Base-by-base conservation (phyloP, 148 eudicot species). In the Cornus kousa region DNA sequence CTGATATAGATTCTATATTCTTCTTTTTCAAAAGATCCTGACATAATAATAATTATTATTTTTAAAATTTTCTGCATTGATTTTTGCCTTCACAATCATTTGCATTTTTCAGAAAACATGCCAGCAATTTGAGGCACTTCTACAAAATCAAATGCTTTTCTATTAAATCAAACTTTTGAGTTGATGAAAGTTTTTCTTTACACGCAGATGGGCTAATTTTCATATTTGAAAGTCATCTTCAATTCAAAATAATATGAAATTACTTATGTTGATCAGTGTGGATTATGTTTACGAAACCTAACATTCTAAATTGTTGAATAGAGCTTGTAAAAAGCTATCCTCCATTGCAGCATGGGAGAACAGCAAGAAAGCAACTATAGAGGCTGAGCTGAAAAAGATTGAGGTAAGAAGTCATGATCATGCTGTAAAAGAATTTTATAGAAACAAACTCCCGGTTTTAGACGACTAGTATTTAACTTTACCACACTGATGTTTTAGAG, bases 271-370 rank as follows among this genome's bases (percentile, higher is more conserved):
- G 13, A 14, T 24, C 23, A 22, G 24, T 16, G 3, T 66, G 31
- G 19, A 79, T 11, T n/a, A 40, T 24, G n/a, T 73, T 2, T 11
- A 17, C 65, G 13, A n/a, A 60, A 69, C 11, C 66, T 74, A 32
- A 67, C 33, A 23, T 69, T 46, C 31, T 73, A 33, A 55, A 72
- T 75, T 37, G 76, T 55, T 83, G 80, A 74, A 80, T 91, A 95
- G 99, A 84, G 90, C 97, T 72, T 88, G 90, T 57, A 91, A 93
- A 85, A 93, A 88, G 71, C 24, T 89, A 76, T 89, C 97, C 32
- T 72, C 89, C 7, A 80, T 95, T 23, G 90, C 80, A 71, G 87
- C 93, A 70, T 93, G 97, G 99, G 97, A 95, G 87, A 90, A 87
- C 90, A 95, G 88, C 87, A 90, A 87, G 88, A 93, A 91, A 85